phyloP scores from a whole-genome alignment of 805 yeast species.

The Wickerhamiella sorbophila region DNA sequence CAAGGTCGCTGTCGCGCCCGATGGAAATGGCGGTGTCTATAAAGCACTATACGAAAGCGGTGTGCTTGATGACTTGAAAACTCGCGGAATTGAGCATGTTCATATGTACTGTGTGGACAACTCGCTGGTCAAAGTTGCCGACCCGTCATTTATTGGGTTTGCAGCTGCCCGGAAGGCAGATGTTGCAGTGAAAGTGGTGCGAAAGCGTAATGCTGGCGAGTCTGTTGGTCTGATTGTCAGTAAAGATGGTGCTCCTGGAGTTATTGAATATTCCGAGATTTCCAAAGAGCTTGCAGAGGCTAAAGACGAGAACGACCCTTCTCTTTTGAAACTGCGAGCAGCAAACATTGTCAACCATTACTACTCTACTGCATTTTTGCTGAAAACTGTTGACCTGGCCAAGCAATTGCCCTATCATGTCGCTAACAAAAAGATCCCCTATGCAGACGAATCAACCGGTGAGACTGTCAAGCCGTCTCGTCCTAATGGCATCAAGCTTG shows the following conservation, averaged over 20 bases:
- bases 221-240: slow-evolving; percentile 81
- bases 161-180: slow-evolving; percentile 52
- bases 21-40: slow-evolving; percentile 96
- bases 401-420: slow-evolving; percentile 78
- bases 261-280: slow-evolving; percentile 90
- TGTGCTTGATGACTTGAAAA: slow-evolving; percentile 50
- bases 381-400: slow-evolving; percentile 41
- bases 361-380: slow-evolving; percentile 67
- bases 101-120: slow-evolving; percentile 98
- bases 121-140: slow-evolving; percentile 80
- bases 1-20: slow-evolving; percentile 73
- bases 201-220: slow-evolving; percentile 78
- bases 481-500: slow-evolving; percentile 87
- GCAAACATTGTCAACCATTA: slow-evolving; percentile 97
- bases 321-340: slow-evolving; percentile 61
- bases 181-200: slow-evolving; percentile 85
- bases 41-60: slow-evolving; percentile 57
- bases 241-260: slow-evolving; percentile 53
- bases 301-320: slow-evolving; percentile 37
- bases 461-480: slow-evolving; percentile 43
- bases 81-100: slow-evolving; percentile 66
- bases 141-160: slow-evolving; percentile 80
- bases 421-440: slow-evolving; percentile 79
- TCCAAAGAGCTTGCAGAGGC: slow-evolving; percentile 56
- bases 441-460: slow-evolving; percentile 35